A percentile compares a stretch with the other conserved stretches of the same genome.
Conservation (phyloP, 768 basidiomycete species). For the Mycena maculata region DNA sequence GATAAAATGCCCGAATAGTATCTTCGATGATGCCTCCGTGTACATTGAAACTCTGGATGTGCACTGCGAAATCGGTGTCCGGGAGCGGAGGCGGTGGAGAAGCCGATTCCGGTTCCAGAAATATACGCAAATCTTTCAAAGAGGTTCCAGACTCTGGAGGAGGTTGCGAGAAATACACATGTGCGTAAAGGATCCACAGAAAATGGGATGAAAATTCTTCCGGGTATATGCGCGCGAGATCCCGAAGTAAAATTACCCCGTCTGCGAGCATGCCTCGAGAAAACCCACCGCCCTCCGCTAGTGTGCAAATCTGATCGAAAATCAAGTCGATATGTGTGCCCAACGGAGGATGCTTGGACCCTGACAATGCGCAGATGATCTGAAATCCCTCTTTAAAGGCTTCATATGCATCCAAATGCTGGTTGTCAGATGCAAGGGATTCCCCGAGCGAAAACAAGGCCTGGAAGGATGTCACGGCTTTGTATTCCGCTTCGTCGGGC, state of each 20-base stretch:
- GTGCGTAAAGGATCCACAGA: conserved; percentile 9
- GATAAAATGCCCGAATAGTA: not conserved
- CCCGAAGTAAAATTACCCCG: not conserved
- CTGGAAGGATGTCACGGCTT: not conserved
- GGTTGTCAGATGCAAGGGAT: not conserved
- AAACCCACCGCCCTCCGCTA: not conserved
- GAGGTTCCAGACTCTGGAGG: not conserved
- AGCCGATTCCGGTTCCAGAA: not conserved
- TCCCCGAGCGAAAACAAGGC: not conserved
- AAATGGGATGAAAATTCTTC: not conserved
- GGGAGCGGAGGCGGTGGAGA: not conserved
- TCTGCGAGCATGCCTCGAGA: not conserved
- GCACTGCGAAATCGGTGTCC: not conserved
- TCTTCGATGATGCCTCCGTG: not conserved
- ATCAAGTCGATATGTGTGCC: not conserved
- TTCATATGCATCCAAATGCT: not conserved
- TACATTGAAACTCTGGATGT: not conserved
- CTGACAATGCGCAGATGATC: not conserved
- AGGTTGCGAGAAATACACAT: not conserved
- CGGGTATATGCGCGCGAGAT: not conserved
- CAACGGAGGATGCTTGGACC: not conserved
- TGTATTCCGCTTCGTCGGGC: not conserved
- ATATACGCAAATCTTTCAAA: not conserved
- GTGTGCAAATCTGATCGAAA: conserved; percentile 6
- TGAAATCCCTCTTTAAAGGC: not conserved